Evolutionary conservation across 805 yeast species (phyloP), one percentile per base, ranked within the genome.

Genomic region (Nakazawaea populi): DNA sequence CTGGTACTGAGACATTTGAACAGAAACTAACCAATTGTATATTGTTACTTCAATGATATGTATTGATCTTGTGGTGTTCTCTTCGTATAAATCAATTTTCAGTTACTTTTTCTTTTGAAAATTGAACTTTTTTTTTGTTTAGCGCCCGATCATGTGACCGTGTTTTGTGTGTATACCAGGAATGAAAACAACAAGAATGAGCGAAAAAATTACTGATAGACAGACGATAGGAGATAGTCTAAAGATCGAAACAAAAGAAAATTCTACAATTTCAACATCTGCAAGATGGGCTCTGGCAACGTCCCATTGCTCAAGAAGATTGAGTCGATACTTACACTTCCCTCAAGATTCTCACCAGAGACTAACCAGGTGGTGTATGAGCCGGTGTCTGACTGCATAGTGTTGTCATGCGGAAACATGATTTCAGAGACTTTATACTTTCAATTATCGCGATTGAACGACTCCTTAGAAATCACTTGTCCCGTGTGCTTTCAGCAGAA

Each of bases 381-480:
- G 6, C 48, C 62, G 1, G 58, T 60, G 11, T 50, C 53, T n/a
- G 73, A 69, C 47, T 56, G 61, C 35, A 60, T 66, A 1, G 60
- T 69, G 32, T 54, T 72, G 3, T 55, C 69, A 1, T 74, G 78
- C 55, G 78, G 77, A 0, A 71, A 76, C 55, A 47, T 73, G 2
- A 58, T 73, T 5, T 68, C 75, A 1, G 69, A 67, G 36, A 48
- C 48, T 5, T 53, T 72, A 5, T 66, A 62, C 1, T 52, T 50
- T 2, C 55, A 56, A 24, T 47, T 69, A 9, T 44, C 59, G 2
- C 11, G 32, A 36, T 27, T 60, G 42, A 50, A 59, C 32, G 38
- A 48, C 2, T 24, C 52, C 50, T 35, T 48, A 8, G 31, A 54
- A 51, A 58, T 70, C 58, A 28, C 49, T 5, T 74, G 79, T 49